These are phyloP conservation scores for Xerocomellus chrysenteron DNA, from an alignment of 768 basidiomycete species.

Conservation along the genomic window DNA sequence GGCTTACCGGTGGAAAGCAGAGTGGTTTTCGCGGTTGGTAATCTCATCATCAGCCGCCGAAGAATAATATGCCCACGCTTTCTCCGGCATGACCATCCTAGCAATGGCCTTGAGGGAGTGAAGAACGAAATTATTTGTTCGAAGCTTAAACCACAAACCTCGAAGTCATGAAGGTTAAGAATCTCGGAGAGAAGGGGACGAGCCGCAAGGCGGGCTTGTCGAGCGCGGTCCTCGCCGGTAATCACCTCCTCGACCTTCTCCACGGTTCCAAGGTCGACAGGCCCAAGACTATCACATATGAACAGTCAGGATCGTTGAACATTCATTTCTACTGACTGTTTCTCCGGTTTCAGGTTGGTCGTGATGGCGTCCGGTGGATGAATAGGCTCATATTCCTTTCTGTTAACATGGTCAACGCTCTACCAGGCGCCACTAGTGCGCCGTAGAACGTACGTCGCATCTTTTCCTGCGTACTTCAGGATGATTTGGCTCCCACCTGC, in stretches of 20 bases:
- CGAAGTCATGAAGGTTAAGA: constrained; percentile 92
- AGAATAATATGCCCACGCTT: constrained; percentile 96
- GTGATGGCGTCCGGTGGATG: constrained; percentile 84
- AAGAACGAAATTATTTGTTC: constrained; percentile 3
- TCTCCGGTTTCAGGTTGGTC: constrained; percentile 76
- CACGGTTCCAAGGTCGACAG: constrained; percentile 67
- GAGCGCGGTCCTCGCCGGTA: constrained; percentile 69
- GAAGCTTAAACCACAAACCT: constrained; percentile 44
- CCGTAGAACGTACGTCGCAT: constrained; percentile 67
- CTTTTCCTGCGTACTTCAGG: constrained; percentile 85
- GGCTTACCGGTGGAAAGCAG: constrained; percentile 80
- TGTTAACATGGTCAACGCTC: constrained; percentile 25
- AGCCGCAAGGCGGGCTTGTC: constrained; percentile 57
- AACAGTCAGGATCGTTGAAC: neutral
- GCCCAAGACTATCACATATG: constrained; percentile 54
- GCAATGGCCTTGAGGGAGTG: constrained; percentile 66
- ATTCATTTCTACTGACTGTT: constrained; percentile 54
- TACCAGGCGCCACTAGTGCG: neutral
- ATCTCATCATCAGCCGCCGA: constrained; percentile 98
- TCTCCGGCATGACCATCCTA: constrained; percentile 73
- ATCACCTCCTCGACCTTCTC: constrained; percentile 60
- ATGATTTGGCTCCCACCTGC: constrained; percentile 82
- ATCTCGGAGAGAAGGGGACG: constrained; percentile 77
- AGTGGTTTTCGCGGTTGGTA: constrained; percentile 84
- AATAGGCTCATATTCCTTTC: constrained; percentile 82